phyloP scores from a whole-genome alignment of 1,284 basidiomycete genomes.

The Caloboletus firmus region DNA sequence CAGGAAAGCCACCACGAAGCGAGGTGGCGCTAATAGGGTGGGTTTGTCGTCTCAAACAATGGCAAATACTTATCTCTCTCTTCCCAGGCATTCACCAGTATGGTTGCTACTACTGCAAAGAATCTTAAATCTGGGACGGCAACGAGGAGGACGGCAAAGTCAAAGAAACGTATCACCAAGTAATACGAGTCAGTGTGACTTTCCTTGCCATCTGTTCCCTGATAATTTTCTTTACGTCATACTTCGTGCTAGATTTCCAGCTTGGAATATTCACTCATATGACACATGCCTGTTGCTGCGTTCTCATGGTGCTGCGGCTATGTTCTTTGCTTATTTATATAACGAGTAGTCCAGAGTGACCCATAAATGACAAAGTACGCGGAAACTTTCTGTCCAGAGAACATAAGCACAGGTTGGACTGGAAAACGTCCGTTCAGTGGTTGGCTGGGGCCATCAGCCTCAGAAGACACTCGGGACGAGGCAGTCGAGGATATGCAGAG shows the following conservation, averaged over 20 bases:
- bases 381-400: background rate
- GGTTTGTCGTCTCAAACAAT: constrained; percentile 15
- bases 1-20: constrained; percentile 39
- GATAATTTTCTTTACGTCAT: background rate
- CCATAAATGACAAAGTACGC: background rate
- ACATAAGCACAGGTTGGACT: no score
- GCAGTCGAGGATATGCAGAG: no score
- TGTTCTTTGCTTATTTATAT: background rate
- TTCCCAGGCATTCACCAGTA: constrained; percentile 43
- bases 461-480: no score
- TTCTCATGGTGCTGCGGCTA: background rate
- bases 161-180: constrained; percentile 38
- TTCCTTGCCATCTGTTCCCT: background rate
- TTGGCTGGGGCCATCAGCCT: no score
- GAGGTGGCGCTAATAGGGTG: constrained; percentile 30
- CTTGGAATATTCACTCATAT: background rate
- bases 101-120: constrained; percentile 25
- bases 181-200: constrained; percentile 1
- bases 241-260: background rate
- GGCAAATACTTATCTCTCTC: constrained; percentile 35
- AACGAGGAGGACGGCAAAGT: constrained; percentile 29
- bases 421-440: no score
- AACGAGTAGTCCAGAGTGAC: background rate
- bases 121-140: background rate
- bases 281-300: background rate